Conservation (phyloP, 2,329 filamentous ascomycete genomes). For the Aspergillus carbonarius region DNA sequence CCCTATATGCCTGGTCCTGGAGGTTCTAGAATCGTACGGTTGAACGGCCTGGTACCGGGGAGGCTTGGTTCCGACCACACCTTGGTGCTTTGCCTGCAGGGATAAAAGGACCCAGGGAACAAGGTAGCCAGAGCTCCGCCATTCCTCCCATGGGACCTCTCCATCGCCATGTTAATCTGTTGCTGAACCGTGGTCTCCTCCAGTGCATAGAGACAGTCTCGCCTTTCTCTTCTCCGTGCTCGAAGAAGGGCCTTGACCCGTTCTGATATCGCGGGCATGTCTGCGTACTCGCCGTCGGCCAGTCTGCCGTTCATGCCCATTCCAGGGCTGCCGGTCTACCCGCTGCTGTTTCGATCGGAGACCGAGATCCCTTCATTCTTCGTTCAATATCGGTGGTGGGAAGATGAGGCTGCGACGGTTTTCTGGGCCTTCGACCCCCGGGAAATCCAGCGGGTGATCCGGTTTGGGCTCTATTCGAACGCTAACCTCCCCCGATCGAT, state of each 20-base stretch:
- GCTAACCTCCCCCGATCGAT: constrained; percentile 35
- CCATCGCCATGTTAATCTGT: not conserved
- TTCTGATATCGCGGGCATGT: constrained; percentile 10
- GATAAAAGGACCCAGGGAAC: not conserved
- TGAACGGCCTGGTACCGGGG: constrained; percentile 3
- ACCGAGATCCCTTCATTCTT: constrained; percentile 35
- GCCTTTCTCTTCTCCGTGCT: not conserved
- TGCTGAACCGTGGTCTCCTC: not conserved
- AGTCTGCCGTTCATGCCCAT: constrained; percentile 10
- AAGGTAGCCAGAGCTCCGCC: not conserved
- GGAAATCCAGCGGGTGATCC: constrained; percentile 39
- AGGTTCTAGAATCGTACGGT: not conserved
- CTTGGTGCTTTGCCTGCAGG: not conserved
- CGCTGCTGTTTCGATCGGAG: constrained; percentile 30
- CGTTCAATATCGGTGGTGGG: constrained; percentile 41
- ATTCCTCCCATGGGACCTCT: not conserved
- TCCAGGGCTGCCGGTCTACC: constrained; percentile 24
- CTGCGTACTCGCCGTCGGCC: constrained; percentile 10
- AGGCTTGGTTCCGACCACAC: not conserved
- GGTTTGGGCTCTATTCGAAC: constrained; percentile 39
- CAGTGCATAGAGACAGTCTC: not conserved
- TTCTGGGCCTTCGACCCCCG: constrained; percentile 41
- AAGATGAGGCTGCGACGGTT: constrained; percentile 39
- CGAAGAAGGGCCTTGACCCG: not conserved
- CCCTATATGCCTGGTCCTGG: not conserved